These are phyloP conservation scores for Malus fusca DNA, from an alignment of 306 rosid genomes.

Conservation along the genomic window DNA sequence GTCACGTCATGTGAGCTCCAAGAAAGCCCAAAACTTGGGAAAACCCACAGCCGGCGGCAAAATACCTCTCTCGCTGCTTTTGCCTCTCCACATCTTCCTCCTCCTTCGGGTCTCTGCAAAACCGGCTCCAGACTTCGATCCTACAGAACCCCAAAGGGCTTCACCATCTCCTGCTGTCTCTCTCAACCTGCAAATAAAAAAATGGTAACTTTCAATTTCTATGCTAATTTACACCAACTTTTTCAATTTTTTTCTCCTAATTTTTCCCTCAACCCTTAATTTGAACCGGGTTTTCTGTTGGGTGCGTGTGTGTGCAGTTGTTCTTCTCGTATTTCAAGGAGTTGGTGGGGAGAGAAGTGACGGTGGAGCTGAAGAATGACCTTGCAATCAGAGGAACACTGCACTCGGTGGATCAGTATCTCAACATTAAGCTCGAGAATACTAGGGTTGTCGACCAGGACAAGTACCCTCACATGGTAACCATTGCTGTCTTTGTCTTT, in stretches of 20 bases:
- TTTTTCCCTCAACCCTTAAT: neutral
- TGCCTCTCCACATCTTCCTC: neutral
- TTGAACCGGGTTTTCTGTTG: neutral
- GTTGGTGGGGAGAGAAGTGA: constrained; percentile 94
- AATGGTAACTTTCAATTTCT: neutral
- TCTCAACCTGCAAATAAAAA: neutral
- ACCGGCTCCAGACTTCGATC: neutral
- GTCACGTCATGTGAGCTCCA: neutral
- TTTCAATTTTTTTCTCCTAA: neutral
- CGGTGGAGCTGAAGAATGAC: constrained; percentile 94
- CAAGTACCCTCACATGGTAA: constrained; percentile 96
- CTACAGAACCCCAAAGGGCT: neutral
- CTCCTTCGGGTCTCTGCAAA: neutral
- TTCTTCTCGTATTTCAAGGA: constrained; percentile 99
- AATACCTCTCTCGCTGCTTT: neutral
- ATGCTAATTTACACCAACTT: neutral
- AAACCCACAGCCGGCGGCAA: neutral
- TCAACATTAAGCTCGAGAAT: constrained; percentile 93
- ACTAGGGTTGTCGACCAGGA: constrained; percentile 96
- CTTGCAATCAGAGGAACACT: constrained; percentile 86
- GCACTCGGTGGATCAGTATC: constrained; percentile 98
- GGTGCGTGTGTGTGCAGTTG: constrained; percentile 39
- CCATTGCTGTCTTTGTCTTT: neutral
- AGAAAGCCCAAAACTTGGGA: neutral
- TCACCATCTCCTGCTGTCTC: neutral